Evolutionary conservation across 1,284 basidiomycete genomes (phyloP).

Genomic region (Moesziomyces sp.): DNA sequence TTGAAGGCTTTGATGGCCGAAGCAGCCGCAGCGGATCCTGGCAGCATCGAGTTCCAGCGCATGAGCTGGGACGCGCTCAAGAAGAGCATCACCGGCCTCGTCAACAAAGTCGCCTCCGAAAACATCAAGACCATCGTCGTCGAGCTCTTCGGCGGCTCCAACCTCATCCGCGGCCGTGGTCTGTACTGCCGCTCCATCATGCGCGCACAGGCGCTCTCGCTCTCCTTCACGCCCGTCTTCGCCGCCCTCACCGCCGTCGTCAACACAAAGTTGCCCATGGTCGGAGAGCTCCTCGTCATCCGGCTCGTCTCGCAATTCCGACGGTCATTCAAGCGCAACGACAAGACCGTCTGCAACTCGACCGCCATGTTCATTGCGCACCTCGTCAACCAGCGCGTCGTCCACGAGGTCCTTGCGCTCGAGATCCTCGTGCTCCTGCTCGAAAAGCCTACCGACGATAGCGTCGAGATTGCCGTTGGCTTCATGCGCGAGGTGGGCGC

Average conservation of each 20-base stretch:
- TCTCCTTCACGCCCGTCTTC: constrained; percentile 97
- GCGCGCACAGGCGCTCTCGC: constrained; percentile 95
- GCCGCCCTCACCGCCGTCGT: constrained; percentile 92
- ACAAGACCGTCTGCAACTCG: constrained; percentile 95
- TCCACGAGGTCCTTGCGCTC: constrained; percentile 92
- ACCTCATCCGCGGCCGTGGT: constrained; percentile 65
- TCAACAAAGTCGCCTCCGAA: constrained; percentile 85
- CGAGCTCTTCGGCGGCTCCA: constrained; percentile 72
- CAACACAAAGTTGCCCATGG: constrained; percentile 96
- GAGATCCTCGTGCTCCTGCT: constrained; percentile 93
- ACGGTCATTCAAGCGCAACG: constrained; percentile 93
- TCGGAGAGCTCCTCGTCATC: constrained; percentile 89
- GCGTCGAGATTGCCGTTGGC: constrained; percentile 96
- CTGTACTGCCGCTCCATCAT: constrained; percentile 81
- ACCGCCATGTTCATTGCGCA: constrained; percentile 96
- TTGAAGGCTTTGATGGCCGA: constrained; percentile 90
- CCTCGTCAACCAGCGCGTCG: constrained; percentile 93
- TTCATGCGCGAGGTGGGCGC: constrained; percentile 98
- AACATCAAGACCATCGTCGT: constrained; percentile 98
- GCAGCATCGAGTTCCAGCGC: constrained; percentile 89
- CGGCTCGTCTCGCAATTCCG: constrained; percentile 94
- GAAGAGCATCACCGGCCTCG: constrained; percentile 98
- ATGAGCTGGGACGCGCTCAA: constrained; percentile 97
- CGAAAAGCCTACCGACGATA: constrained; percentile 95
- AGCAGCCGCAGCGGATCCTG: constrained; percentile 80